Base-by-base conservation (phyloP, 148 eudicot genomes). In the Suaeda aralocaspica region DNA sequence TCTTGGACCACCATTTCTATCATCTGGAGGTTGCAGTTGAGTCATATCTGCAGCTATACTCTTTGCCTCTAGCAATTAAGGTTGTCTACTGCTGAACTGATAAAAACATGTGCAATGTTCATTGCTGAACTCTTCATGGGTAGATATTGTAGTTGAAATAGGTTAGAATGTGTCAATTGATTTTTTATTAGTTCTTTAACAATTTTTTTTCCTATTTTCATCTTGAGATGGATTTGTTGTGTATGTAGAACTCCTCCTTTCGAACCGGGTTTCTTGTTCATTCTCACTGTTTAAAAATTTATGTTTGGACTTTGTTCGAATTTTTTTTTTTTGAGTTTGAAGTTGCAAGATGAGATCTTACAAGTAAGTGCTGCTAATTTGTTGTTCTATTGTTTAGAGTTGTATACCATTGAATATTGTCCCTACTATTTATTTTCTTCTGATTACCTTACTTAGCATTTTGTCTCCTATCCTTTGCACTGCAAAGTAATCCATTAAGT, bases 1-100 rank as follows among this genome's bases (percentile, higher is more conserved):
- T 57, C 21, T 41, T 64, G 74, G 74, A 77, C 75, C 75, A 71
- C 58, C 69, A 28, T 77, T 25, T 74, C 46, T 46, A 67, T 66
- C 71, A 46, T 66, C 65, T 59, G 29, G 28, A 26, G 71, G 57
- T 64, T 61, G 61, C 65, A 70, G 74, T 64, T 70, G 74, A 64
- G 79, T 76, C 75, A 76, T 69, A 63, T 64, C 52, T 39, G 63
- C 24, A 56, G 14, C 42, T 39, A n/a, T 66, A 59, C 45, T n/a
- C n/a, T 45, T 52, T 61, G 41, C 60, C 44, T 28, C n/a, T n/a
- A n/a, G 33, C 16, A 44, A 66, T 76, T 33, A 76, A 68, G 51
- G 36, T 21, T 42, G 41, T 55, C n/a, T 29, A 22, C 28, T 44
- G 41, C 64, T 53, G 30, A 63, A 22, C 58, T 25, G 26, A 49